phyloP scores from a whole-genome alignment of 306 rosid species.

The Aeschynomene evenia region DNA sequence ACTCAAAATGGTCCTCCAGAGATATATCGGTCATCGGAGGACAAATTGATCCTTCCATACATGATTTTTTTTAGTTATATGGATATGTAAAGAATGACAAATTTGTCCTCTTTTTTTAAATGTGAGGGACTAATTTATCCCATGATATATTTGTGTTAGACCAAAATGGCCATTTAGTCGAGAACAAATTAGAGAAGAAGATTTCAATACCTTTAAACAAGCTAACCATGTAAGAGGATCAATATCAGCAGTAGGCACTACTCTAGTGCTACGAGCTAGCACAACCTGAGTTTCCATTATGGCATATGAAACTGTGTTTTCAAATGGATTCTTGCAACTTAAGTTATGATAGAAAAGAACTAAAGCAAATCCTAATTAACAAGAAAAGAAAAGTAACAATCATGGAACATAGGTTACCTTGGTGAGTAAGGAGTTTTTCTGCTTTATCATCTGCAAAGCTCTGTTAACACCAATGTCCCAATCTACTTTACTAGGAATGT shows the following conservation, averaged over 20 bases:
- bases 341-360: not conserved
- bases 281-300: slow-evolving; percentile 68
- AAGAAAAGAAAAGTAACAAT: slow-evolving; percentile 9
- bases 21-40: too few species aligned
- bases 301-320: slow-evolving; percentile 20
- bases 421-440: slow-evolving; percentile 52
- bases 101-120: too few species aligned
- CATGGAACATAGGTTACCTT: slow-evolving; percentile 47
- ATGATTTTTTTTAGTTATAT: too few species aligned
- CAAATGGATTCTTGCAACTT: slow-evolving; percentile 21
- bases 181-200: not conserved
- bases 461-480: slow-evolving; percentile 76
- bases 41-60: too few species aligned
- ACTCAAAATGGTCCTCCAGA: too few species aligned
- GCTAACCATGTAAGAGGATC: slow-evolving; percentile 81
- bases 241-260: slow-evolving; percentile 61
- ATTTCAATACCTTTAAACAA: slow-evolving; percentile 63
- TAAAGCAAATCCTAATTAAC: not conserved
- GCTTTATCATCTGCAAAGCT: slow-evolving; percentile 68
- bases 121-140: too few species aligned
- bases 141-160: too few species aligned
- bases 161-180: too few species aligned
- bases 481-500: slow-evolving; percentile 55
- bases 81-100: too few species aligned
- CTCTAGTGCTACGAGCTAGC: slow-evolving; percentile 87